Base-by-base conservation (phyloP, 306 rosid species). In the Sindora glabra region DNA sequence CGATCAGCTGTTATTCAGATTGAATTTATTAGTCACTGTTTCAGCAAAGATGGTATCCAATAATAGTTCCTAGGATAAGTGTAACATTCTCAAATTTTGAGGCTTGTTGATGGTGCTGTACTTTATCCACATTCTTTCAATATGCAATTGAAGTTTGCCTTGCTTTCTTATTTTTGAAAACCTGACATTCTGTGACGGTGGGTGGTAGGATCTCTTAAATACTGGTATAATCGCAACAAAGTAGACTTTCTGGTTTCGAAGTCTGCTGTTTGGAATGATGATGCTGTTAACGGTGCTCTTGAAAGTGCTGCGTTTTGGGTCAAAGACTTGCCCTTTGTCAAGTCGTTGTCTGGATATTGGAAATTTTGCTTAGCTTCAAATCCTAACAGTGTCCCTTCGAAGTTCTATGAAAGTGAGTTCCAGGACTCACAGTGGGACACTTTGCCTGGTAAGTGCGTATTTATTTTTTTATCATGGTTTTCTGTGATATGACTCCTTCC, bases 291-390 rank as follows among this genome's bases (percentile, higher is more conserved):
- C 32, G 84, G 78, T 70, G 89, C 95, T 74, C 90, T 92, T 64
- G 90, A 89, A 8, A 50, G 84, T 59, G 90, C 95, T 47, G 74
- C 94, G 53, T 76, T 78, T 70, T 92, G 94, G 99, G 95, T 78
- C 61, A 82, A 78, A 65, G 86, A 59, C 55, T 82, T 80, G 74
- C 95, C 96, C 53, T 92, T 80, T 59, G 81, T 92, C 14, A 82
- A 78, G 81, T 86, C 99, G 33, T 59, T 92, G 64, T 92, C 95
- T 53, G 99, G 99, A 14, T 67, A 72, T 70, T 92, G 99, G 99
- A 92, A 80, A 58, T 92, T 92, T 73, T 82, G 55, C 67, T 56
- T 86, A 65, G 95, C 99, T 41, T 24, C 79, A 42, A 68, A n/a
- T 75, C 99, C 99, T n/a, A 37, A 48, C 10, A 71, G 65, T 59